Evolutionary conservation across 352 stramenopile genomes (phyloP), one percentile per base, ranked within the genome.

Genomic region (Phytophthora sp.): DNA sequence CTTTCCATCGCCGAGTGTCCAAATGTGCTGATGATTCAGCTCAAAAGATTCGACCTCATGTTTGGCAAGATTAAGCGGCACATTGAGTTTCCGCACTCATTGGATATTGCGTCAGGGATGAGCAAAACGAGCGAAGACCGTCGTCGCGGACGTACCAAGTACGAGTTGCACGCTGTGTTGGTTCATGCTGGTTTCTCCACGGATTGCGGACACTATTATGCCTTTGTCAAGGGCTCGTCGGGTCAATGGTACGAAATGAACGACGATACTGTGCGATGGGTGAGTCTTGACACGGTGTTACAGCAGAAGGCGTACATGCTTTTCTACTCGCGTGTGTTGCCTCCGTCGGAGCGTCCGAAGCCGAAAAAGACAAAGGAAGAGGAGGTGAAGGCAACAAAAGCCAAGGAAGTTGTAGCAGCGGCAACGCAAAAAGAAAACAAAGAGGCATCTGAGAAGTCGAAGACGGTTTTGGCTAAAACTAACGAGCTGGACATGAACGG

Each of bases 231-330:
- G 41, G 90, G 88, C 12, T 83, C 86, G 12, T 94, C 90, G 0
- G 87, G 90, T n/a, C 83, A 93, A 64, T 98, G 92, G 92, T 94
- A 96, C 63, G 83, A 95, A 61, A 97, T 97, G 90, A 96, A 98
- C 64, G 92, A 98, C 59, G 84, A 94, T 39, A 83, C 76, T 15
- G 90, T 97, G 21, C 78, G 86, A 29, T 93, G 92, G 82, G 90
- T 96, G 16, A 91, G 84, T 49, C 2, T 93, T n/a, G 82, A 95
- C 30, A 95, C 82, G 5, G 90, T 95, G 53, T 73, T 97, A 31
- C 76, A 90, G 49, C 89, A 96, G 38, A 91, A 93, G 57, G 90
- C 89, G 26, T 97, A 97, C 73, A 93, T 97, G 81, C 79, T 97
- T 1, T 97, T 97, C 66, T 96, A 97, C 71, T 89, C 85, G 53